Conservation (phyloP, 129 eudicot species). For the Saposhnikovia divaricata region DNA sequence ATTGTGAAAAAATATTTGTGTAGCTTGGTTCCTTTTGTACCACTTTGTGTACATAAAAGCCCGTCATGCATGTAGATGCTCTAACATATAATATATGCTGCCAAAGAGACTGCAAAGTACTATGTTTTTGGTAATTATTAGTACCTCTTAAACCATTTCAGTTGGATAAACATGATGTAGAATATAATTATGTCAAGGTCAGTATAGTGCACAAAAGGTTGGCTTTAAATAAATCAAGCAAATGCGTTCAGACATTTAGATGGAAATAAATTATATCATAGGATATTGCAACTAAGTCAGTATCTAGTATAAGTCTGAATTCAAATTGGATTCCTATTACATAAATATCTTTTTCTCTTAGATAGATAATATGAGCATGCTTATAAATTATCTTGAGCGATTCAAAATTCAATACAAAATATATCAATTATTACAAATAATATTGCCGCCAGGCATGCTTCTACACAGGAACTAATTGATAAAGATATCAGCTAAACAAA, state of each 20-base stretch:
- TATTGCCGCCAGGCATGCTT: neutral
- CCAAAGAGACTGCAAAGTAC: neutral
- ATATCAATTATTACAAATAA: neutral
- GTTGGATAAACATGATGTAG: neutral
- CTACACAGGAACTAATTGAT: neutral
- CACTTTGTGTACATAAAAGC: neutral
- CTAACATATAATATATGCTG: neutral
- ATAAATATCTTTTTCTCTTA: neutral
- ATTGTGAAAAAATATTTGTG: neutral
- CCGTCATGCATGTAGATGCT: neutral
- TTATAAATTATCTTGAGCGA: neutral
- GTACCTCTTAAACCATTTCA: neutral
- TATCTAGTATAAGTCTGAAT: neutral
- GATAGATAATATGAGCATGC: neutral
- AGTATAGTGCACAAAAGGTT: neutral
- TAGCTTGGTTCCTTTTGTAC: neutral
- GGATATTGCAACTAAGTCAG: neutral
- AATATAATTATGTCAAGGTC: neutral
- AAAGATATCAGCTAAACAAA: neutral
- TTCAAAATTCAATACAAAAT: no score
- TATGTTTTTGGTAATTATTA: neutral
- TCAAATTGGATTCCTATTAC: neutral
- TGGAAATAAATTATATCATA: neutral
- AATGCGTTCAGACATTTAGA: neutral
- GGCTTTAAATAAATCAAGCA: neutral